These are phyloP conservation scores for Xylaria sp. DNA, from an alignment of 2,329 filamentous ascomycete genomes.

Conservation along the genomic window DNA sequence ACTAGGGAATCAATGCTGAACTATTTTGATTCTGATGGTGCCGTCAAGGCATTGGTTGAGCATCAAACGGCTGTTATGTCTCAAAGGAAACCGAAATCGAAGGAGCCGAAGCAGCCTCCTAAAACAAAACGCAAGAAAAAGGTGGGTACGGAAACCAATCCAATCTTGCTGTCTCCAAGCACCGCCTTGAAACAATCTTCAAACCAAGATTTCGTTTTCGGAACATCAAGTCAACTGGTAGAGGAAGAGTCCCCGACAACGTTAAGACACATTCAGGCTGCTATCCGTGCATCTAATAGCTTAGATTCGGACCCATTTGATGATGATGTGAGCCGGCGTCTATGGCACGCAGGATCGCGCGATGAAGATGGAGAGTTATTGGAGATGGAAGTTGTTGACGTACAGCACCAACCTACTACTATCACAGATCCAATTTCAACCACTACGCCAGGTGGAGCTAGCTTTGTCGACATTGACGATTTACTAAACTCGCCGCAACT, in stretches of 20 bases:
- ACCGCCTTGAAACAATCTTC: constrained; percentile 74
- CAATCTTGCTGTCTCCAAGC: constrained; percentile 73
- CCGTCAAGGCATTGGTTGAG: constrained; percentile 50
- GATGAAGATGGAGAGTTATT: constrained; percentile 73
- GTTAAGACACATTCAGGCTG: constrained; percentile 70
- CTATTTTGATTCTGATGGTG: constrained; percentile 56
- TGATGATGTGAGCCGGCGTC: constrained; percentile 52
- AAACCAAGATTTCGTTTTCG: constrained; percentile 83
- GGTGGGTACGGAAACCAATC: constrained; percentile 54
- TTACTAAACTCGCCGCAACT: constrained; percentile 42
- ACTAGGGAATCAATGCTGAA: constrained; percentile 56
- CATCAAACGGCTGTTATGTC: constrained; percentile 50
- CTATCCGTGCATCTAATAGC: constrained; percentile 69
- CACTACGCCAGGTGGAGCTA: constrained; percentile 19
- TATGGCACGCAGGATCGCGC: constrained; percentile 79
- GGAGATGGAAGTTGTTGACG: constrained; percentile 70
- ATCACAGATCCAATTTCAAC: neutral
- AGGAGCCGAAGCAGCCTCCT: constrained; percentile 51
- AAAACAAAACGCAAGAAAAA: constrained; percentile 54
- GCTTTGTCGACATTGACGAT: constrained; percentile 49
- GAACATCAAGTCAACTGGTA: constrained; percentile 85
- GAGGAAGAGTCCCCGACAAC: constrained; percentile 76
- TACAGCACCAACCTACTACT: constrained; percentile 49
- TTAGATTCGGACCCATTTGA: constrained; percentile 54
- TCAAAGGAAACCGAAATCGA: constrained; percentile 49